Percentiles rank a stretch among this genome's conserved stretches.
Evolutionary conservation across 2,329 filamentous ascomycete genomes (phyloP).

Genomic region (Clonostachys solani): DNA sequence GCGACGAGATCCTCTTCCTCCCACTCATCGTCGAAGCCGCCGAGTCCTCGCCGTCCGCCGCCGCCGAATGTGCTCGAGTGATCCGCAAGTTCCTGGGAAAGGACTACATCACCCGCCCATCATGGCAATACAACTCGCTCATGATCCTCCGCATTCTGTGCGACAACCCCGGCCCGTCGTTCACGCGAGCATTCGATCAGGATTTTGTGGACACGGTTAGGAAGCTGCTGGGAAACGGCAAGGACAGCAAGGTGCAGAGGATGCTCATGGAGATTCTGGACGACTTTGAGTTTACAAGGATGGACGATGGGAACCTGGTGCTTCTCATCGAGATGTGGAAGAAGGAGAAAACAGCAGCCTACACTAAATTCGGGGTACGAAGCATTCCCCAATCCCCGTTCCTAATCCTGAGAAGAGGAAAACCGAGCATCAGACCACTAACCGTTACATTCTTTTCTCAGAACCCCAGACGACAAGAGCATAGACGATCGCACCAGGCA

Average conservation of each 20-base stretch:
- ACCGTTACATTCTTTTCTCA: neutral
- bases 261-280: constrained; percentile 86
- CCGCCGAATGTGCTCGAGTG: constrained; percentile 72
- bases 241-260: constrained; percentile 75
- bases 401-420: neutral
- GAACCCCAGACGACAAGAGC: neutral
- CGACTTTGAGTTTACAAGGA: constrained; percentile 67
- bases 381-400: constrained; percentile 7
- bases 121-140: constrained; percentile 90
- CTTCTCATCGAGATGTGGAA: constrained; percentile 81
- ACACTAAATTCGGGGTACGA: constrained; percentile 46
- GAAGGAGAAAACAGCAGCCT: constrained; percentile 71
- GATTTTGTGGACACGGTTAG: constrained; percentile 77
- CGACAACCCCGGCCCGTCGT: constrained; percentile 86
- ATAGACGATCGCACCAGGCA: constrained; percentile 4
- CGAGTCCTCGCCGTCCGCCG: constrained; percentile 85
- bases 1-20: constrained; percentile 87
- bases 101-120: constrained; percentile 60
- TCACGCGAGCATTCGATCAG: constrained; percentile 85
- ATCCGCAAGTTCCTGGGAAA: constrained; percentile 80
- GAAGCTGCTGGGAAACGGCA: constrained; percentile 65
- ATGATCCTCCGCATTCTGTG: constrained; percentile 91
- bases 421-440: no score
- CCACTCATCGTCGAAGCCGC: constrained; percentile 91
- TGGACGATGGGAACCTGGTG: constrained; percentile 68